A percentile compares a stretch with the other conserved stretches of the same genome.
These are phyloP conservation scores for Chlamydomonas reinhardtii DNA, from an alignment of 163 green algal species.

Conservation along the genomic window DNA sequence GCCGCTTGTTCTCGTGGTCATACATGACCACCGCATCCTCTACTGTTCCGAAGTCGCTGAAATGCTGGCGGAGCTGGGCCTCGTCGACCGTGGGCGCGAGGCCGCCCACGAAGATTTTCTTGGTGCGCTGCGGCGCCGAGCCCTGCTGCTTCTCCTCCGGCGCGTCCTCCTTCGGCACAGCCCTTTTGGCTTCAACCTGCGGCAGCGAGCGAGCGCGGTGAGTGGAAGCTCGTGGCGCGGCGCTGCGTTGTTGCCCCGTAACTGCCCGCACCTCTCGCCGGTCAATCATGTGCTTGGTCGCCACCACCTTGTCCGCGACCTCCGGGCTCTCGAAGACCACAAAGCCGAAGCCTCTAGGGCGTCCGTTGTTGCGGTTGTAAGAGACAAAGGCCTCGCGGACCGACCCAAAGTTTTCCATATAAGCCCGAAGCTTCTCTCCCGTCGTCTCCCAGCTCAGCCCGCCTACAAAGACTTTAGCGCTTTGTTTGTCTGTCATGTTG, in stretches of 20 bases:
- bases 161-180: conserved; percentile 93
- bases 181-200: conserved; percentile 94
- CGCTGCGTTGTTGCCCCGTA: not conserved
- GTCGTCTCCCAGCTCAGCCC: conserved; percentile 94
- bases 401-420: conserved; percentile 91
- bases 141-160: conserved; percentile 55
- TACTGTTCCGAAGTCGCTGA: conserved; percentile 92
- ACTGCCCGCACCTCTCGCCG: conserved; percentile 81
- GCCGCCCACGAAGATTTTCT: conserved; percentile 97
- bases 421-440: conserved; percentile 84
- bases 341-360: conserved; percentile 93
- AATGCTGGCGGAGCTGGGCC: conserved; percentile 84
- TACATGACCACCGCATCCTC: conserved; percentile 98
- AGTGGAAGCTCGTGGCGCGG: no score
- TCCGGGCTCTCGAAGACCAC: conserved; percentile 91
- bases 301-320: conserved; percentile 90
- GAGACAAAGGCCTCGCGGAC: conserved; percentile 91
- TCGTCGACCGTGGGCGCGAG: conserved; percentile 93
- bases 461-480: conserved; percentile 92
- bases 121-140: conserved; percentile 65
- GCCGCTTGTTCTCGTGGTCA: conserved; percentile 94
- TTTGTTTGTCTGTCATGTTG: conserved; percentile 54
- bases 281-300: conserved; percentile 95
- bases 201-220: not conserved
- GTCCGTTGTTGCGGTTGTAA: conserved; percentile 88